Percentiles rank a stretch among this genome's conserved stretches.
Conservation (phyloP, 2,329 filamentous ascomycete species). For the Aspergillus brasiliensis region DNA sequence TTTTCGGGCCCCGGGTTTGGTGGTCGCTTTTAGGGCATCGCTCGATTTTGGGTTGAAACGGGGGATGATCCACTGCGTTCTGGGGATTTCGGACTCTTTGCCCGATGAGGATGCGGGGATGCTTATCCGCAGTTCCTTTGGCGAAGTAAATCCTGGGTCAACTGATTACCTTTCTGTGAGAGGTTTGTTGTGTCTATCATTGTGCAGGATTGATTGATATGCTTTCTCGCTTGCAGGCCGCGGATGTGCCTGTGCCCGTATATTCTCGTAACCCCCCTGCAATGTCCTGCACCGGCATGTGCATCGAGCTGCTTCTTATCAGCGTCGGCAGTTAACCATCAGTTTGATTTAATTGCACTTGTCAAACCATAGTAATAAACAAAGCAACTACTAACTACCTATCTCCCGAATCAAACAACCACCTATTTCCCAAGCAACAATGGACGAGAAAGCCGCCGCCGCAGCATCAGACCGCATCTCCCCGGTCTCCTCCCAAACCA, state of each 20-base stretch:
- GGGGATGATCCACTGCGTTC: constrained; percentile 3
- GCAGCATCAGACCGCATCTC: constrained; percentile 10
- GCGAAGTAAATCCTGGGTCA: not conserved
- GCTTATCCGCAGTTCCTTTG: not conserved
- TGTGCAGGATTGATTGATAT: not conserved
- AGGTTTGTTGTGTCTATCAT: not conserved
- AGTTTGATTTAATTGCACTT: not conserved
- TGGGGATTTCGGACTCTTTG: not conserved
- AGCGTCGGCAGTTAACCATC: not conserved
- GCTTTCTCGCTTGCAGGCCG: not conserved
- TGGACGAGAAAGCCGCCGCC: constrained; percentile 13
- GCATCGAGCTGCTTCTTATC: not conserved
- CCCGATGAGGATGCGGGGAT: constrained; percentile 1
- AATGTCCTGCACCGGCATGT: not conserved
- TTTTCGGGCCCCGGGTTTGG: not conserved
- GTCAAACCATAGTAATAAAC: not conserved
- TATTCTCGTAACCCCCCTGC: too few relatives aligned
- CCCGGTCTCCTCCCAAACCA: constrained; percentile 17
- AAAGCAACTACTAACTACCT: not conserved
- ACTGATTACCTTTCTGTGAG: not conserved
- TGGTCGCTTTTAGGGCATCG: constrained; percentile 2
- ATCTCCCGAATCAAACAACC: not conserved
- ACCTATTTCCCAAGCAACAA: not conserved
- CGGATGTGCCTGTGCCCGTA: too few relatives aligned
- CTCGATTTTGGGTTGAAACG: constrained; percentile 8